Conservation (phyloP, 257 asterid genomes). For the Solanum megistacrolobum region DNA sequence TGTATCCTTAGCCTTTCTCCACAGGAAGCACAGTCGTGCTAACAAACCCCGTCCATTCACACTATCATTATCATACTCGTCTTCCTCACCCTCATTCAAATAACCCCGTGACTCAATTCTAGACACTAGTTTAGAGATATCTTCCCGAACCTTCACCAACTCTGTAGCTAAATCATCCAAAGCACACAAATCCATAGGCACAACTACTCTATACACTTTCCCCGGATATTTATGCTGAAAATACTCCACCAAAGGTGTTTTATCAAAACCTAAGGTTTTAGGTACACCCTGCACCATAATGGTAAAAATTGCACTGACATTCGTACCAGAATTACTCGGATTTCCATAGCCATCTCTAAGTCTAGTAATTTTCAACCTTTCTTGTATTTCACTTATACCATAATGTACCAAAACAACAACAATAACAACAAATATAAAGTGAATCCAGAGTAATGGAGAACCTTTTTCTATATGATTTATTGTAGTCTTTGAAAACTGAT, state of each 20-base stretch:
- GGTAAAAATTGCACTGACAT: constrained; percentile 73
- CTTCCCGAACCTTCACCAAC: constrained; percentile 75
- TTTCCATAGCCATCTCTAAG: constrained; percentile 77
- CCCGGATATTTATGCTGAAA: constrained; percentile 87
- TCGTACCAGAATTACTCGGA: constrained; percentile 55
- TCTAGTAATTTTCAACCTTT: constrained; percentile 66
- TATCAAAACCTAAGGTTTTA: constrained; percentile 66
- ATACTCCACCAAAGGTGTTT: constrained; percentile 66
- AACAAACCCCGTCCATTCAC: constrained; percentile 27
- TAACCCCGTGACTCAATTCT: constrained; percentile 61
- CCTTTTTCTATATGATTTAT: constrained; percentile 76
- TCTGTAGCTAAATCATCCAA: constrained; percentile 89
- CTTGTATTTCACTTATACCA: constrained; percentile 67
- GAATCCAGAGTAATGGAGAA: constrained; percentile 87
- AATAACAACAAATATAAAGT: constrained; percentile 69
- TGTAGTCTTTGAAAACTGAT: constrained; percentile 85
- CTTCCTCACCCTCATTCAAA: constrained; percentile 38
- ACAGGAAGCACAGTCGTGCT: constrained; percentile 24
- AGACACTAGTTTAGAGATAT: constrained; percentile 52
- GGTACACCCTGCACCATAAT: constrained; percentile 88
- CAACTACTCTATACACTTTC: constrained; percentile 63
- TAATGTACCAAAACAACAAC: constrained; percentile 68
- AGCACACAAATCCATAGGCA: constrained; percentile 97
- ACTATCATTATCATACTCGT: constrained; percentile 16
- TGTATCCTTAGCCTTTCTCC: constrained; percentile 55